Conservation (phyloP, 768 basidiomycete genomes). For the Trametes gibbosa region DNA sequence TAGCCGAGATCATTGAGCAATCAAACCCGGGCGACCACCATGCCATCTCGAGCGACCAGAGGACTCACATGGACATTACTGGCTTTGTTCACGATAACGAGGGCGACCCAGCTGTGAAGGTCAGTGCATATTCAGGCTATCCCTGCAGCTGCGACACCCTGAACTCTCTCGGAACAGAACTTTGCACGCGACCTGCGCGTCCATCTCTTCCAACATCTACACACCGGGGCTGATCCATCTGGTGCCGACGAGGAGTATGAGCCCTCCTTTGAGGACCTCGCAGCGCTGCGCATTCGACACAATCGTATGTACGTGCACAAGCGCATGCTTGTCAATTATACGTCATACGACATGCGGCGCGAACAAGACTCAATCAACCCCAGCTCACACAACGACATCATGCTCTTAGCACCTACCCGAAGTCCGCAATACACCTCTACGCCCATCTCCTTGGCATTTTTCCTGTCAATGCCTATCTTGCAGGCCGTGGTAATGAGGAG, state of each 20-base stretch:
- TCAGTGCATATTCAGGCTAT: background rate
- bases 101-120: background rate
- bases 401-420: constrained; percentile 15
- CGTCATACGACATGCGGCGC: constrained; percentile 31
- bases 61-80: background rate
- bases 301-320: constrained; percentile 28
- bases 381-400: constrained; percentile 32
- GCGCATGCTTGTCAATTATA: constrained; percentile 31
- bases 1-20: background rate
- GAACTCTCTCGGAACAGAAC: background rate
- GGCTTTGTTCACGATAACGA: background rate
- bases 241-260: background rate
- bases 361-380: constrained; percentile 27
- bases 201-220: background rate
- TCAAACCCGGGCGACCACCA: background rate
- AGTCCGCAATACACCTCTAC: constrained; percentile 24
- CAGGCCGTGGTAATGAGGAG: background rate
- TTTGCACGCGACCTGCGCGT: background rate
- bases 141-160: background rate
- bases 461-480: constrained; percentile 15
- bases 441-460: constrained; percentile 25
- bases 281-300: background rate
- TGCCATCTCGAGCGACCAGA: background rate
- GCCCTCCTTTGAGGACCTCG: background rate
- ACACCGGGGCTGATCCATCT: background rate